phyloP scores from a whole-genome alignment of 441 rosid species.

The Adansonia grandidieri region DNA sequence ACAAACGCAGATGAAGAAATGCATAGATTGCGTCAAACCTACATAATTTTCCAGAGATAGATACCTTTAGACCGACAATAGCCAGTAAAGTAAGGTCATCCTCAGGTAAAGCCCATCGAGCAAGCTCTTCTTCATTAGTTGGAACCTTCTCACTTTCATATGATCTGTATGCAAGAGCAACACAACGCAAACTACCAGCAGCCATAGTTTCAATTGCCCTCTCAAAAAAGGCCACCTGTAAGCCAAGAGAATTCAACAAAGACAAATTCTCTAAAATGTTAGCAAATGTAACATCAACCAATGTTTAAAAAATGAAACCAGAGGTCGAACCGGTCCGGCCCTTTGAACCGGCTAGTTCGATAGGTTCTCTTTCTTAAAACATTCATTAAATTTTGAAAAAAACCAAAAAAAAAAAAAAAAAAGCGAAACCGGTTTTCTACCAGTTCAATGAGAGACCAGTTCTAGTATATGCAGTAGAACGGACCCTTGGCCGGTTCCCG shows the following conservation, averaged over 20 bases:
- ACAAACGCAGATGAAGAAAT: neutral
- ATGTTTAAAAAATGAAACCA: no score
- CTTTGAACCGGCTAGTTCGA: no score
- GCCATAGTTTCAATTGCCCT: conserved; percentile 90
- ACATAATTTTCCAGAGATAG: neutral
- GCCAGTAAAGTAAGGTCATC: conserved; percentile 65
- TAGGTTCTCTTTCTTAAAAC: no score
- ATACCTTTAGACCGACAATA: conserved; percentile 76
- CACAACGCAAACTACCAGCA: conserved; percentile 84
- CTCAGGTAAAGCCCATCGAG: conserved; percentile 77
- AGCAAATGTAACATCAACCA: neutral
- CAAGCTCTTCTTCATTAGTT: conserved; percentile 61
- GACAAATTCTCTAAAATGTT: neutral
- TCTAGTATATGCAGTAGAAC: no score
- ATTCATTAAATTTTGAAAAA: no score
- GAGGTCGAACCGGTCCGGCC: no score
- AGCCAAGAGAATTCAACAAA: conserved; percentile 21
- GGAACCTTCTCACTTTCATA: conserved; percentile 73
- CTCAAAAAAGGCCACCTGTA: conserved; percentile 61
- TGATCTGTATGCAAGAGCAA: conserved; percentile 83
- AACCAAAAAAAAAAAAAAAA: no score
- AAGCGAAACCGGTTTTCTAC: no score
- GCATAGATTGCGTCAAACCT: neutral
- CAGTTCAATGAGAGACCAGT: no score
- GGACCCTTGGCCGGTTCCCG: no score